Percentiles rank a stretch among this genome's conserved stretches.
These are phyloP conservation scores for Peronospora tabacina DNA, from an alignment of 352 stramenopile genomes.

Conservation along the genomic window DNA sequence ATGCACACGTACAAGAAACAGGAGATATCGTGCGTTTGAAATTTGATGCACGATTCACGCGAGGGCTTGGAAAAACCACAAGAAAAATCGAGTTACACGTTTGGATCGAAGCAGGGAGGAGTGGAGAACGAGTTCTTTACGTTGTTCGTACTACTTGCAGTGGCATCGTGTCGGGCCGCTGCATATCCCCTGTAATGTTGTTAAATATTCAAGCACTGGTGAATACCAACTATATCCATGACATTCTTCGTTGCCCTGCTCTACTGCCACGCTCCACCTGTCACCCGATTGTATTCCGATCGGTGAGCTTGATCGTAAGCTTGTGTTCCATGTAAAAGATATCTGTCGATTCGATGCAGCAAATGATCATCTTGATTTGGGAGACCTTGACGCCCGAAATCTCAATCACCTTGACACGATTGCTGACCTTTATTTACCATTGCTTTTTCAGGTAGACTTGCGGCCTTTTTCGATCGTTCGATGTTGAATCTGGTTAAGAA, in stretches of 20 bases:
- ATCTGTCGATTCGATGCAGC: slow-evolving; percentile 7
- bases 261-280: neutral
- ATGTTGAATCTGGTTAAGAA: slow-evolving; percentile 77
- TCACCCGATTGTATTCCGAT: neutral
- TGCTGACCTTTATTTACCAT: slow-evolving; percentile 10
- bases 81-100: no score
- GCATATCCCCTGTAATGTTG: no score
- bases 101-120: no score
- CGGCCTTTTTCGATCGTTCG: slow-evolving; percentile 36
- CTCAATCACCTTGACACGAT: neutral
- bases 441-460: slow-evolving; percentile 27
- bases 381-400: neutral
- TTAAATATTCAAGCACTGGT: no score
- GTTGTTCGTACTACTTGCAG: no score
- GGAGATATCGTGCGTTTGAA: no score
- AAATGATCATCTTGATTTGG: neutral
- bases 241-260: slow-evolving; percentile 6
- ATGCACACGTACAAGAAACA: no score
- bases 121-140: no score
- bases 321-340: slow-evolving; percentile 5
- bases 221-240: neutral
- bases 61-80: no score
- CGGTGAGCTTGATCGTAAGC: neutral
- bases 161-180: no score
- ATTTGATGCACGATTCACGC: no score